Percentiles rank a stretch among this genome's conserved stretches.
Evolutionary conservation across 2,329 filamentous ascomycete species (phyloP).

Genomic region (Aspergillus amoenus): DNA sequence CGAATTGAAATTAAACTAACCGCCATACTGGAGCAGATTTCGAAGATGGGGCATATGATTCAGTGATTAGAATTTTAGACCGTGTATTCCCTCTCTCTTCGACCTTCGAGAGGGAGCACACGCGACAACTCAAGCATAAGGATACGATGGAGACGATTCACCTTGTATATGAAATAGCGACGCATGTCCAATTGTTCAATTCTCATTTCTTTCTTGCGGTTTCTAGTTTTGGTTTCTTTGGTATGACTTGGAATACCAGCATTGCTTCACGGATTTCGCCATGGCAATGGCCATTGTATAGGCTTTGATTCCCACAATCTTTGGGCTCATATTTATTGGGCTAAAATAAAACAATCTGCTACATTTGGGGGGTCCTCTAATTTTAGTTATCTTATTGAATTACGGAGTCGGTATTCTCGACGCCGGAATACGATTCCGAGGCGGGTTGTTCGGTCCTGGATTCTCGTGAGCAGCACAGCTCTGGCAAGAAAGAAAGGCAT

Average conservation of each 20-base stretch:
- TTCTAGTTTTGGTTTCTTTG: constrained; percentile 4
- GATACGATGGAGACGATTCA: constrained; percentile 5
- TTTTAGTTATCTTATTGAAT: background rate
- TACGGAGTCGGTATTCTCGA: background rate
- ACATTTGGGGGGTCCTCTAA: background rate
- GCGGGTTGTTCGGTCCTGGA: background rate
- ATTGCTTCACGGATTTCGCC: background rate
- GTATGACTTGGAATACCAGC: background rate
- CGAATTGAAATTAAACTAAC: constrained; percentile 7
- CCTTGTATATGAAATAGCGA: constrained; percentile 4
- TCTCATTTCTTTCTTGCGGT: background rate
- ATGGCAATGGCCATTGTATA: background rate
- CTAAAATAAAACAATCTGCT: background rate
- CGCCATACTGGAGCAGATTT: constrained; percentile 57
- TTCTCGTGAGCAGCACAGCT: background rate
- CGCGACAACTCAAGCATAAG: background rate
- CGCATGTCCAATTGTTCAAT: background rate
- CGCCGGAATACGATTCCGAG: background rate
- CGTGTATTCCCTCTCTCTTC: background rate
- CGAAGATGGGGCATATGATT: constrained; percentile 82
- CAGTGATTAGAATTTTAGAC: constrained; percentile 29
- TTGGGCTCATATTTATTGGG: background rate
- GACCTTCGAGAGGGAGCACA: background rate
- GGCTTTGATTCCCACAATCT: background rate
- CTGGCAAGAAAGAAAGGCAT: background rate